Conservation (phyloP, 768 basidiomycete genomes). For the Calvatia gigantea region DNA sequence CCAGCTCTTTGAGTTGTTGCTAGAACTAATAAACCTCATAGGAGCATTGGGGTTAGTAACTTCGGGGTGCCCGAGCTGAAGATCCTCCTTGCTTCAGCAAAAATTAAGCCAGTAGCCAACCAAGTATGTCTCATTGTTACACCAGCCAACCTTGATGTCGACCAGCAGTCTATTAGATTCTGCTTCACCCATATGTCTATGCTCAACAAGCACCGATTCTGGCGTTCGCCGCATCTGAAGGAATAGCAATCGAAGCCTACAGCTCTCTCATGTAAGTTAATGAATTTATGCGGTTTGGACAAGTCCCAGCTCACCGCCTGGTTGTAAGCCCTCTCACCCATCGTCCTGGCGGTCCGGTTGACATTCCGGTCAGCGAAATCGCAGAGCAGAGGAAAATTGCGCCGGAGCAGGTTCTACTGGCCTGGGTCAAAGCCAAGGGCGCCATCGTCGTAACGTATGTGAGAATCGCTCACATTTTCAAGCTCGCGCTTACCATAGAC, state of each 20-base stretch:
- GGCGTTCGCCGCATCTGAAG: constrained; percentile 44
- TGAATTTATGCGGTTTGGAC: background rate
- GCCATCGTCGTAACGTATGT: constrained; percentile 60
- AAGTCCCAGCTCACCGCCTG: background rate
- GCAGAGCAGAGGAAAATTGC: constrained; percentile 47
- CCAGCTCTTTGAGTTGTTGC: background rate
- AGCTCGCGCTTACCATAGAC: background rate
- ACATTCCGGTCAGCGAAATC: constrained; percentile 52
- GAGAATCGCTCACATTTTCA: background rate
- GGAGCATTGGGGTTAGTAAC: constrained; percentile 75
- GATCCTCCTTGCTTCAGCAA: constrained; percentile 52
- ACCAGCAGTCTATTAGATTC: constrained; percentile 43
- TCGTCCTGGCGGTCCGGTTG: constrained; percentile 60
- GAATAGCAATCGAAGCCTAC: constrained; percentile 69
- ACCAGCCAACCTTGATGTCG: background rate
- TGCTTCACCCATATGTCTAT: constrained; percentile 67
- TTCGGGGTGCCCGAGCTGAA: constrained; percentile 54
- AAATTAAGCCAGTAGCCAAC: constrained; percentile 63
- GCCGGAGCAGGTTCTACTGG: constrained; percentile 65
- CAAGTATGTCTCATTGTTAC: constrained; percentile 40
- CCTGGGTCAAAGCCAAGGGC: constrained; percentile 70
- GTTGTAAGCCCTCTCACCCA: constrained; percentile 52
- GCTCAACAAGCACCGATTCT: constrained; percentile 48
- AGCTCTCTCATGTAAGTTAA: constrained; percentile 51
- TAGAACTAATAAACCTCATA: constrained; percentile 18